These are phyloP conservation scores for Rutstroemia sydowiana DNA, from an alignment of 2,329 filamentous ascomycete species.

Conservation along the genomic window DNA sequence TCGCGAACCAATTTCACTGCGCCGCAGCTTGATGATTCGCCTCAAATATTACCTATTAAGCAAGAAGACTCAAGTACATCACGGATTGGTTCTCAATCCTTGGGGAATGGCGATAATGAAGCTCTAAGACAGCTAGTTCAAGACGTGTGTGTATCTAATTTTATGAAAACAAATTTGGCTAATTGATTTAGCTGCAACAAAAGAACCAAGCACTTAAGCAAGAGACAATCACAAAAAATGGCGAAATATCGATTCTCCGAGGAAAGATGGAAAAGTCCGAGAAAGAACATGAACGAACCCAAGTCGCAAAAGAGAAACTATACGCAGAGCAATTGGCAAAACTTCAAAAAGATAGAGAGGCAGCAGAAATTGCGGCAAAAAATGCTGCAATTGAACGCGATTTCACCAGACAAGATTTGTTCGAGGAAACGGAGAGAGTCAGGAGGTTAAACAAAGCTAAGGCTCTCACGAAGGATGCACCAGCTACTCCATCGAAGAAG, in stretches of 20 bases:
- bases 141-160: constrained; percentile 18
- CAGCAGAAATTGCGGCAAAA: constrained; percentile 56
- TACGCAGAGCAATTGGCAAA: constrained; percentile 57
- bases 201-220: constrained; percentile 47
- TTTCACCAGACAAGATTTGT: constrained; percentile 66
- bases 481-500: constrained; percentile 54
- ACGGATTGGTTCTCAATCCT: constrained; percentile 15
- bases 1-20: constrained; percentile 8
- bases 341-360: constrained; percentile 57
- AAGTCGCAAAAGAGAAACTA: constrained; percentile 54
- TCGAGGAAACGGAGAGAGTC: constrained; percentile 44
- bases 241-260: constrained; percentile 70
- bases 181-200: constrained; percentile 34
- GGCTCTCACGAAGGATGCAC: constrained; percentile 32
- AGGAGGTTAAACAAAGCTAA: constrained; percentile 37
- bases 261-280: constrained; percentile 56
- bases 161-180: constrained; percentile 4
- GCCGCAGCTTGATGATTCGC: constrained; percentile 3
- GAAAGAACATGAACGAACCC: constrained; percentile 54
- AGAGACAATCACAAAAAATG: constrained; percentile 55
- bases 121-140: constrained; percentile 22
- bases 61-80: constrained; percentile 15
- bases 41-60: constrained; percentile 3
- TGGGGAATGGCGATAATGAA: constrained; percentile 13
- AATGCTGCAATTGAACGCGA: constrained; percentile 61